Base-by-base conservation (phyloP, 1,139 yeast species). In the Candida freyschussii region DNA sequence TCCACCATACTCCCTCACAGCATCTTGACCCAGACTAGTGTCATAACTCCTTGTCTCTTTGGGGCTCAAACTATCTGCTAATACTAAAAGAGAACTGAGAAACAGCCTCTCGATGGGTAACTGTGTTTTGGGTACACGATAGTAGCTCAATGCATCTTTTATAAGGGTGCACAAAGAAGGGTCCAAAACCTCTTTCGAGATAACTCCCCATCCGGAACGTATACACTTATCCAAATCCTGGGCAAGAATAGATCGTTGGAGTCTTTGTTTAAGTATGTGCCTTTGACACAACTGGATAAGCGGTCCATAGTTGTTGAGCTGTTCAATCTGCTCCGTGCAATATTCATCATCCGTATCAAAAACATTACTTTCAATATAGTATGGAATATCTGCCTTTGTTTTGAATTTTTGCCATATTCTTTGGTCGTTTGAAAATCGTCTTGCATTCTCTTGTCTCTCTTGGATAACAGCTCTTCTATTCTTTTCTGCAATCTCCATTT, bases 401-500 rank as follows among this genome's bases (percentile, higher is more conserved):
- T 40, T 43, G 25, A 27, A 42, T 17, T 24, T 22, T 2, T 15
- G 17, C 41, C 42, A 45, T 6, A 43, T 24, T 17, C 27, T 33
- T 4, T 16, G 7, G 17, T 42, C 38, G 11, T 30, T 34, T 2
- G 37, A 33, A 19, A 45, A 36, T 21, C 44, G 29, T 17, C 43
- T 32, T 2, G 50, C 50, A 7, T 30, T 30, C 7, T 39, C 40
- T 15, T 34, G 36, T 20, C 34, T 29, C 10, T 29, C 37, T 11
- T 31, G 31, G 3, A 45, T 8, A 1, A 29, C 7, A 2, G 23
- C 29, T 2, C 17, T 13, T 21, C 49, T 36, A 5, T 36, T 42
- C 7, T 21, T n/a, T 5, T 15, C 13, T 6, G 46, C 48, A 13
- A 6, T 19, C 2, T 22, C 22, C 17, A 37, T 7, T 6, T 32